Percentiles rank a stretch among this genome's conserved stretches.
These are phyloP conservation scores for Cymbidium sinense DNA, from an alignment of 106 monocot species.

Conservation along the genomic window DNA sequence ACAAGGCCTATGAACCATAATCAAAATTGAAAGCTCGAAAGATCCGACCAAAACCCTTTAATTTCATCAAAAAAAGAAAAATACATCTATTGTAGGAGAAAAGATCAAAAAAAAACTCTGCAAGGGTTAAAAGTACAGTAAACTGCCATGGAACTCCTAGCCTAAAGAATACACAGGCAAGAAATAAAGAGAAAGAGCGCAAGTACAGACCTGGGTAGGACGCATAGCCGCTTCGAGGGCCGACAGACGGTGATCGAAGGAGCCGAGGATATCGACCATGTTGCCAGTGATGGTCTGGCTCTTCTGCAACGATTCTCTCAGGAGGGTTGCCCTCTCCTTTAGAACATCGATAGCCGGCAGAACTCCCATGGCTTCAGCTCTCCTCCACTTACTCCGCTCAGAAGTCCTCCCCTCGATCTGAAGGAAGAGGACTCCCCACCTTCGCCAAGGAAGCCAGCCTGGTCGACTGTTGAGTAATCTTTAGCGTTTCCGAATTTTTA, in stretches of 20 bases:
- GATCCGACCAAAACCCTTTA: neutral
- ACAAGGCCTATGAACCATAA: neutral
- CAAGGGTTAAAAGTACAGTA: neutral
- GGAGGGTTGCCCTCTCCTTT: constrained; percentile 26
- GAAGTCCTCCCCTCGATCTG: neutral
- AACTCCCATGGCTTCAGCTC: constrained; percentile 10
- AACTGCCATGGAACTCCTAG: neutral
- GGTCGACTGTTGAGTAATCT: too few relatives aligned
- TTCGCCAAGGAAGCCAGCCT: too few relatives aligned
- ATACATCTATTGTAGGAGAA: neutral
- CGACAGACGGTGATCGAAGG: constrained; percentile 66
- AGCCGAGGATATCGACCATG: constrained; percentile 37
- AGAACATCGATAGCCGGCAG: constrained; percentile 20
- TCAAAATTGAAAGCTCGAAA: neutral
- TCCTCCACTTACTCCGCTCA: neutral
- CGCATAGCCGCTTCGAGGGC: constrained; percentile 64
- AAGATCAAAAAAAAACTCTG: neutral
- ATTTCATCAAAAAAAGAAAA: neutral
- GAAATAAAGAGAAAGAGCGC: neutral
- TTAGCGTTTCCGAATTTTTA: too few relatives aligned
- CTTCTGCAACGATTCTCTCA: constrained; percentile 34
- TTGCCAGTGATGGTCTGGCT: constrained; percentile 37
- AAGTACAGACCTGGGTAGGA: constrained; percentile 40
- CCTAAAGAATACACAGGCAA: neutral
- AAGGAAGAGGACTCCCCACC: neutral